Evolutionary conservation across 306 rosid genomes (phyloP).

Genomic region (Hippophae tibetana): DNA sequence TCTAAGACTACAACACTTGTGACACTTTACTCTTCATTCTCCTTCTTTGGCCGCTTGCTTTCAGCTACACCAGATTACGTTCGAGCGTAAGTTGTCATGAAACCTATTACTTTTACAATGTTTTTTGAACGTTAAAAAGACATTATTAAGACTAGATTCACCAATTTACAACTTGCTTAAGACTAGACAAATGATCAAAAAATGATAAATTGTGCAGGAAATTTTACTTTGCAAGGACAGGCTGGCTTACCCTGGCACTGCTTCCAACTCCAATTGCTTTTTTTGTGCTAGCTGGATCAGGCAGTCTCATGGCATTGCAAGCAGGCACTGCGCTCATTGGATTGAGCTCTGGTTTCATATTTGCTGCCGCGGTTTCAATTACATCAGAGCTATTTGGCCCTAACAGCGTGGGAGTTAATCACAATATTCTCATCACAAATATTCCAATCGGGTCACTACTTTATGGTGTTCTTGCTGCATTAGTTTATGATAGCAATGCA

Average conservation of each 20-base stretch:
- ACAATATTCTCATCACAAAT: constrained; percentile 82
- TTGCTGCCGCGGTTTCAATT: constrained; percentile 87
- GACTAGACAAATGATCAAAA: no score
- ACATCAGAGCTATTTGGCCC: constrained; percentile 95
- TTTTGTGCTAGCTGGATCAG: constrained; percentile 54
- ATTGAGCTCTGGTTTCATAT: constrained; percentile 86
- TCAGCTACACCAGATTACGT: constrained; percentile 90
- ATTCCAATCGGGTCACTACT: constrained; percentile 86
- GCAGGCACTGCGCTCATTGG: constrained; percentile 73
- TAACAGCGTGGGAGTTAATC: constrained; percentile 66
- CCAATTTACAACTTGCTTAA: no score
- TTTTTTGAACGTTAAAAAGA: no score
- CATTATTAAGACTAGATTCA: no score
- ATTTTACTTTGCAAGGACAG: constrained; percentile 88
- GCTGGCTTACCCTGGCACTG: constrained; percentile 76
- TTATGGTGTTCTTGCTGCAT: constrained; percentile 71
- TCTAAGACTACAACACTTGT: constrained; percentile 51
- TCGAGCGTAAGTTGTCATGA: constrained; percentile 43
- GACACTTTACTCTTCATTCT: constrained; percentile 77
- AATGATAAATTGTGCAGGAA: constrained; percentile 38
- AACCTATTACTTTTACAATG: no score
- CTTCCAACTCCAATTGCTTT: constrained; percentile 87
- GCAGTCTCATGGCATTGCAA: constrained; percentile 29
- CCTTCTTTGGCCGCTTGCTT: constrained; percentile 93
- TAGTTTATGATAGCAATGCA: constrained; percentile 59